Evolutionary conservation across 1,284 basidiomycete species (phyloP).

Genomic region (Cutaneotrichosporon dermatis): DNA sequence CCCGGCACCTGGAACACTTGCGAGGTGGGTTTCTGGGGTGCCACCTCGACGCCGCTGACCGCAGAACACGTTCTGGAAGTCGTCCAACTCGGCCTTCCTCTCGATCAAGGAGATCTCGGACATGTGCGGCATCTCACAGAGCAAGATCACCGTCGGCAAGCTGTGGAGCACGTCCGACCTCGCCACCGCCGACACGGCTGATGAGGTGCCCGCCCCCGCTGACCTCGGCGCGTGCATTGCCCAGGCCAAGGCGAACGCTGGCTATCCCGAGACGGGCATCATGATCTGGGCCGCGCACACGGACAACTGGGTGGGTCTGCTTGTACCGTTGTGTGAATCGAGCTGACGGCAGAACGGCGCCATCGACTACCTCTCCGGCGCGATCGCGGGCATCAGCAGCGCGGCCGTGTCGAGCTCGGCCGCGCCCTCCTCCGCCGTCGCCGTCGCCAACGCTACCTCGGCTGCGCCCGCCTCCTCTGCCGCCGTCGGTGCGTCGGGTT

Average conservation of each 20-base stretch:
- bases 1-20: slow-evolving; percentile 19
- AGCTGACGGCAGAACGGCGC: slow-evolving; percentile 4
- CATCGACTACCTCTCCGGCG: slow-evolving; percentile 10
- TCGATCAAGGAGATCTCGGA: slow-evolving; percentile 14
- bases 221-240: slow-evolving; percentile 14
- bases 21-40: slow-evolving; percentile 4
- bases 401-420: too few relatives aligned
- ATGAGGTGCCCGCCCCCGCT: slow-evolving; percentile 11
- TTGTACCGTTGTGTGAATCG: too few relatives aligned
- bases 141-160: slow-evolving; percentile 15
- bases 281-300: slow-evolving; percentile 18
- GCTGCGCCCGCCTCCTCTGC: background rate
- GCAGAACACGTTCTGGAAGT: slow-evolving; percentile 10
- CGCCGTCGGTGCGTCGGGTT: background rate
- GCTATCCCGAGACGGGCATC: slow-evolving; percentile 16
- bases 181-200: slow-evolving; percentile 8
- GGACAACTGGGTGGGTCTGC: slow-evolving; percentile 8
- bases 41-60: background rate
- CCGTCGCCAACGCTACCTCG: background rate
- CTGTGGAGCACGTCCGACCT: slow-evolving; percentile 16
- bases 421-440: background rate
- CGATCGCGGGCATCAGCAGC: slow-evolving; percentile 1
- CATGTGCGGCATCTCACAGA: slow-evolving; percentile 16
- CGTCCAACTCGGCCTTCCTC: slow-evolving; percentile 12
- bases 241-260: slow-evolving; percentile 9